A percentile compares a stretch with the other conserved stretches of the same genome.
phyloP scores from a whole-genome alignment of 305 asterid species.

The Fraxinus floribunda region DNA sequence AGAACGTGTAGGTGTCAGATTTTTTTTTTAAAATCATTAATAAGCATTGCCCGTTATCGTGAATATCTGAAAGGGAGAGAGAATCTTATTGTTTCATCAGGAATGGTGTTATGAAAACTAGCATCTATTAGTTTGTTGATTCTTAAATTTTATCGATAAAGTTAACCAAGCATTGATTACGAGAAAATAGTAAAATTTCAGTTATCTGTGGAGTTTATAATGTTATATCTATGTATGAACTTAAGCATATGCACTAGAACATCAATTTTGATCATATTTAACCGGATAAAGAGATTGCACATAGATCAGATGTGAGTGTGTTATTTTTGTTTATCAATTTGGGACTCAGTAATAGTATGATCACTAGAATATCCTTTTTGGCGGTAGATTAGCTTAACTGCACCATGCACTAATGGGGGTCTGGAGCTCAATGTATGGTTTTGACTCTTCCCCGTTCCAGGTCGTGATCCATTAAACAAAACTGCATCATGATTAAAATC shows the following conservation, averaged over 20 bases:
- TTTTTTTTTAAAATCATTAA: no score
- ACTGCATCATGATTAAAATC: neutral
- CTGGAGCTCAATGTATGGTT: neutral
- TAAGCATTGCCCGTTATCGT: neutral
- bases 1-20: neutral
- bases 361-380: neutral
- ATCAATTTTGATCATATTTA: neutral
- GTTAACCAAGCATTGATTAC: neutral
- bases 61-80: neutral
- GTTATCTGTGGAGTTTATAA: neutral
- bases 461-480: neutral
- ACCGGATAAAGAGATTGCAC: neutral
- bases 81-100: neutral
- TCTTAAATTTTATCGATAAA: neutral
- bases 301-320: neutral
- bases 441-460: neutral
- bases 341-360: conserved; percentile 9
- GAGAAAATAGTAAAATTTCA: neutral
- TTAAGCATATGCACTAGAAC: neutral
- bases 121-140: neutral
- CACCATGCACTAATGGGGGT: neutral
- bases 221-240: neutral
- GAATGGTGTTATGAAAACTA: neutral
- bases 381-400: conserved; percentile 1
- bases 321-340: neutral